These are phyloP conservation scores for Dryas octopetala DNA, from an alignment of 306 rosid genomes.

Conservation along the genomic window DNA sequence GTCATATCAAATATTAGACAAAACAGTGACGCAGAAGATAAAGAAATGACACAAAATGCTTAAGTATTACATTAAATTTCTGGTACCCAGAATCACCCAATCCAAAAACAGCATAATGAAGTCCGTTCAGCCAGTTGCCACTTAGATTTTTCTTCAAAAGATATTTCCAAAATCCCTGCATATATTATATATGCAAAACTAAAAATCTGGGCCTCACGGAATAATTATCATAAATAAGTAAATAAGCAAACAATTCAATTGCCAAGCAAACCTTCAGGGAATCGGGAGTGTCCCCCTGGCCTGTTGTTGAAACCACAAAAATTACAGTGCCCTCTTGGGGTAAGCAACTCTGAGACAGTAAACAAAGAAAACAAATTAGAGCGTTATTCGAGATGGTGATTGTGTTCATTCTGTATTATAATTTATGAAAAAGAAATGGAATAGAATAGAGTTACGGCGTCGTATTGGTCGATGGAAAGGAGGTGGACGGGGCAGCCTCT, in stretches of 20 bases:
- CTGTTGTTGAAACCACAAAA: constrained; percentile 94
- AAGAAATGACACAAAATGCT: not conserved
- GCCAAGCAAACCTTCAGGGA: constrained; percentile 67
- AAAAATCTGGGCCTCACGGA: not conserved
- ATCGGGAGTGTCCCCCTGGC: constrained; percentile 94
- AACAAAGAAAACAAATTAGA: not conserved
- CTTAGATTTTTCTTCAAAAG: constrained; percentile 73
- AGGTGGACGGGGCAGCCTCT: constrained; percentile 53
- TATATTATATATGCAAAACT: constrained; percentile 15
- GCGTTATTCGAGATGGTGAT: not conserved
- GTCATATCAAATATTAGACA: not conserved
- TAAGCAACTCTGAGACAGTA: constrained; percentile 48
- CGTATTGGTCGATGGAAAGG: constrained; percentile 62
- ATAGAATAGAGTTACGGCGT: constrained; percentile 44
- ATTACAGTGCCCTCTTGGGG: constrained; percentile 60
- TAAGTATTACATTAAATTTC: constrained; percentile 67
- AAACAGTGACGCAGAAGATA: not conserved
- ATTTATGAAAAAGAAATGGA: not conserved
- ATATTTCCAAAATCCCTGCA: constrained; percentile 85
- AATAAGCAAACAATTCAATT: not conserved
- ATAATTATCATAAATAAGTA: not conserved
- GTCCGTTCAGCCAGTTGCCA: constrained; percentile 68
- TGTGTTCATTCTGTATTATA: not conserved
- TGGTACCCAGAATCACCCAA: constrained; percentile 94
- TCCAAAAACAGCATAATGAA: constrained; percentile 78